Base-by-base conservation (phyloP, 106 monocot genomes). In the Acorus gramineus region DNA sequence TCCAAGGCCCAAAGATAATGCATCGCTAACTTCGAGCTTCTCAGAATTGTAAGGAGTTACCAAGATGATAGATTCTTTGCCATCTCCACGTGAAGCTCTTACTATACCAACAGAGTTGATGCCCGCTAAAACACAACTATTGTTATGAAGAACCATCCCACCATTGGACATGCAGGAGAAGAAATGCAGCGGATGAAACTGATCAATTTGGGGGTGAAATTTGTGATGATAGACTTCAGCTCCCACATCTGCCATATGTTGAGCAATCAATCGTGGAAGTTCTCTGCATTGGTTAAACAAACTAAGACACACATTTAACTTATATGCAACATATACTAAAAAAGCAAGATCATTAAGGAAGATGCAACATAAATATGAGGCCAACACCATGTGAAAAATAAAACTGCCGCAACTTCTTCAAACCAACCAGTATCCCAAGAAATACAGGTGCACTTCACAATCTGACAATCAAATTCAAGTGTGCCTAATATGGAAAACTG, bases 1-100 rank as follows among this genome's bases (percentile, higher is more conserved):
- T 11, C 75, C 89, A 79, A 94, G 83, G 9, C 86, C 89, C 45
- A 93, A 56, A 7, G 86, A 84, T 72, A 83, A 66, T 10, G 79
- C 78, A 11, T 82, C 87, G 56, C 49, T 76, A 47, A 78, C 14
- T 59, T 78, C 51, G 13, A 81, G 54, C 55, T 82, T 76, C 49
- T 79, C 62, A 57, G 84, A 74, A 75, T 94, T 82, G 50, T 89
- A 94, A 67, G 90, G 90, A 58, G 82, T 84, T 4, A 94, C 90
- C 46, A 94, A 57, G n/a, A 90, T 84, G 69, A 90, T 86, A 70
- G 86, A 78, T 81, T 94, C 94, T 74, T 94, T 94, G 64, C 94
- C 94, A 72, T 94, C 94, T 52, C 89, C 94, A 52, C 73, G 83
- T 60, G 94, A 86, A 69, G 94, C 86, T 52, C 84, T 74, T 69